Evolutionary conservation across 2,329 filamentous ascomycete species (phyloP).

Genomic region (Juglanconis sp.): DNA sequence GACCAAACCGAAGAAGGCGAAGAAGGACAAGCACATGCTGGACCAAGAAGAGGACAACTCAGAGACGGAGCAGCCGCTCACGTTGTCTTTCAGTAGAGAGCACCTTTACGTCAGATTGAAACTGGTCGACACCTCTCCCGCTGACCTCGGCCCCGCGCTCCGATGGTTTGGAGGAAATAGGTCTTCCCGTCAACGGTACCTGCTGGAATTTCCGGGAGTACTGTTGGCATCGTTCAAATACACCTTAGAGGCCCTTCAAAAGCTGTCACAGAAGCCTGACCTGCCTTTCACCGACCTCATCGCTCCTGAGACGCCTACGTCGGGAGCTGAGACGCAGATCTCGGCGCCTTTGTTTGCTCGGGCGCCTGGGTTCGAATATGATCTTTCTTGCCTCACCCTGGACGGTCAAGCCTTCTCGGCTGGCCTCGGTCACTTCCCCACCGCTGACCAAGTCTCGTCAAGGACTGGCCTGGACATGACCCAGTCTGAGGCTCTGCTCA

Average conservation of each 20-base stretch:
- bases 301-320: constrained; percentile 27
- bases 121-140: constrained; percentile 22
- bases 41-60: background rate
- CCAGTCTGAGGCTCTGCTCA: constrained; percentile 49
- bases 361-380: constrained; percentile 46
- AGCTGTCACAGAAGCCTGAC: constrained; percentile 39
- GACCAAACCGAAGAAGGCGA: background rate
- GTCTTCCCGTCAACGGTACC: constrained; percentile 19
- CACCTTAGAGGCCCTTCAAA: constrained; percentile 54
- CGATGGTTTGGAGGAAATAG: constrained; percentile 28
- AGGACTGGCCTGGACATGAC: constrained; percentile 49
- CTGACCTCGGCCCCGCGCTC: constrained; percentile 25
- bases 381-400: constrained; percentile 33
- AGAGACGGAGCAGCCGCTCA: constrained; percentile 12
- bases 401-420: constrained; percentile 17
- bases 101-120: constrained; percentile 31
- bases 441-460: constrained; percentile 24
- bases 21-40: background rate
- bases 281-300: constrained; percentile 50
- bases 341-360: constrained; percentile 50
- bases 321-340: constrained; percentile 25
- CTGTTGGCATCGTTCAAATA: constrained; percentile 56
- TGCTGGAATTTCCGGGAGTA: constrained; percentile 62
- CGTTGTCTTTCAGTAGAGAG: constrained; percentile 29
- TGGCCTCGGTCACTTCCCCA: constrained; percentile 10